Base-by-base conservation (phyloP, 495 filamentous ascomycete species). In the Choiromyces venosus region DNA sequence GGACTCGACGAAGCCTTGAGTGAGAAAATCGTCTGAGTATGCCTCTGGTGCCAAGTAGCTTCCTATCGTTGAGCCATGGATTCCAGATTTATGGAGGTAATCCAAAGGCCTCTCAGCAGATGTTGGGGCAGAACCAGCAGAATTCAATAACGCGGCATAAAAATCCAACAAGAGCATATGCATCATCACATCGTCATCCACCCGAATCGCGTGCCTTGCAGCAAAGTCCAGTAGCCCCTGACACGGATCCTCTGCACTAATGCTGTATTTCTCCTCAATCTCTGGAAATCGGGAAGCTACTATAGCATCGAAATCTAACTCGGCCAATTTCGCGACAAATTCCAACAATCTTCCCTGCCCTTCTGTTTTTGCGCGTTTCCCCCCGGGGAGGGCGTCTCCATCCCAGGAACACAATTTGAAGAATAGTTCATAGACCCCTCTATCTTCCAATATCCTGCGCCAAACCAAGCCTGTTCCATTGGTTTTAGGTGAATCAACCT, bases 131-230 rank as follows among this genome's bases (percentile, higher is more conserved):
- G 39, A 12, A 33, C 56, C 37, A 10, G 74, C 66, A 35, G 56
- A 74, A 14, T 66, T 72, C 33, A 79, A 29, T 6, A 79, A 40
- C 0, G 52, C 70, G 18, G 76, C 69, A 40, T 79, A 79, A 35
- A 79, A 79, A 44, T 79, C 76, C 3, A 79, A 39, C 36, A 79
- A 33, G 10, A 79, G 66, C 77, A 79, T 79, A 76, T 79, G 77
- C 77, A 79, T 79, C 66, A 79, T 76, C 21, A 79, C 76, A 74
- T 79, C 77, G 1, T 70, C 69, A 37, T 74, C 65, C 18, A 56
- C 61, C 39, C 70, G 61, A 61, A 79, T 65, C 8, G 73, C 67
- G 16, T 76, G 70, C 29, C 46, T 69, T 16, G 77, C 76, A 35
- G 73, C 76, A 66, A 79, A 79, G 36, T 69, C 72, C n/a, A 79